Evolutionary conservation across 768 basidiomycete species (phyloP), one percentile per base, ranked within the genome.

Genomic region (Boletus patriciae): DNA sequence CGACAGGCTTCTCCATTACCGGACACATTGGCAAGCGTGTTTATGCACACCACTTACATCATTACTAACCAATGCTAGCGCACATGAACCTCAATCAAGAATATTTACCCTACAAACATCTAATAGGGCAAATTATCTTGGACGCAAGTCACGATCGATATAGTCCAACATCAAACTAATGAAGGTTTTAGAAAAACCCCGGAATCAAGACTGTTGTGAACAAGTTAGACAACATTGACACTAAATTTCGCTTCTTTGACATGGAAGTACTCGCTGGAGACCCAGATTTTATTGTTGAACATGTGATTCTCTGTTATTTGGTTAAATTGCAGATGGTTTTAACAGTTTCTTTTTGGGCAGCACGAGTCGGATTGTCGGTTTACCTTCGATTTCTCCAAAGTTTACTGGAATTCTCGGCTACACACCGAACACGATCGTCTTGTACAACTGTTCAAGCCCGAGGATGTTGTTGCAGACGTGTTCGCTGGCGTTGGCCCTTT

Each of bases 401-500:
- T 98, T 13, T 99, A 99, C 73, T 99, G 95, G 95, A 99, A 99
- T 76, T 96, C 95, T 16, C 86, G 97, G 37, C 76, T 99, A 36
- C 90, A 93, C 55, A 85, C 86, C 5, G 97, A 99, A 68, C 97
- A 99, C 67, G 84, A 86, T 27, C 87, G 95, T 3, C 78, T 99
- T 16, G 90, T 98, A 41, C 70, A 80, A 18, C 62, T 79, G 36
- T 95, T 98, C 73, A 69, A 79, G 27, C 83, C 86, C 0, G 79
- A 85, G 25, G 92, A 93, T 50, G 83, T 98, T 19, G 73, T 98
- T 23, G 94, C 86, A 4, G 97, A 99, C 69, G 94, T 92, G 31
- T 95, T 98, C 70, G 97, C 97, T 1, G 97, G 97, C 15, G 95
- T 99, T 3, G 97, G 97, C 2, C 97, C 97, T 0, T 99, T 99